Conservation (phyloP, 2,329 filamentous ascomycete species). For the Ilyonectria mors-panacis region DNA sequence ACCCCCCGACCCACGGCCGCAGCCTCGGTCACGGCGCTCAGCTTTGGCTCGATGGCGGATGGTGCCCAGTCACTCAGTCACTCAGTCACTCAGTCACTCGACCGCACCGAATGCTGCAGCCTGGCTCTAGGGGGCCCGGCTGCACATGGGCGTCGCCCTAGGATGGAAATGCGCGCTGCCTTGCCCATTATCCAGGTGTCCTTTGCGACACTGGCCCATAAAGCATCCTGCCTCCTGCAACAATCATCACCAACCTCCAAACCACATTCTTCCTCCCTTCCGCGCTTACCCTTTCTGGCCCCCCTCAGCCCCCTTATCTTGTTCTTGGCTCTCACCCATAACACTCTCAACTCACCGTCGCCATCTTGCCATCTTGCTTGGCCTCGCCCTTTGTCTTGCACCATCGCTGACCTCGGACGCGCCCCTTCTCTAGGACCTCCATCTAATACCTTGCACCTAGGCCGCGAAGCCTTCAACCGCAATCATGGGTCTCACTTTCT, state of each 20-base stretch:
- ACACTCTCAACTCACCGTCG: slow-evolving; percentile 37
- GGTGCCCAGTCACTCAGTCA: background rate
- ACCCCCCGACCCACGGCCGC: slow-evolving; percentile 10
- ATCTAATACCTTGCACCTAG: slow-evolving; percentile 48
- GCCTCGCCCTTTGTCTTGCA: slow-evolving; percentile 40
- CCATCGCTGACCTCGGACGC: slow-evolving; percentile 29
- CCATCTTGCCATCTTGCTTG: slow-evolving; percentile 29
- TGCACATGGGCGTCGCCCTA: slow-evolving; percentile 15
- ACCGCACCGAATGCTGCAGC: slow-evolving; percentile 30
- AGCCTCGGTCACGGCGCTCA: slow-evolving; percentile 6
- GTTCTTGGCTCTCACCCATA: slow-evolving; percentile 27
- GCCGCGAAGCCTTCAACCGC: slow-evolving; percentile 62
- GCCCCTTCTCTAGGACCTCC: slow-evolving; percentile 32
- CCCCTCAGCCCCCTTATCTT: slow-evolving; percentile 24
- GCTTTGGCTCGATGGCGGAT: background rate
- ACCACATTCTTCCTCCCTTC: slow-evolving; percentile 18
- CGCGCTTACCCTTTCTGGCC: slow-evolving; percentile 35
- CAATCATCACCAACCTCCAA: slow-evolving; percentile 42
- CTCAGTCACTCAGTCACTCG: slow-evolving; percentile 13
- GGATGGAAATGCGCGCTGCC: slow-evolving; percentile 40
- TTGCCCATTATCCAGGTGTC: slow-evolving; percentile 48
- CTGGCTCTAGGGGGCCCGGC: slow-evolving; percentile 19
- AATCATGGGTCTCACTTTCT: slow-evolving; percentile 98
- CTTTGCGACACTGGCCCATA: slow-evolving; percentile 48
- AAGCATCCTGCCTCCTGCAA: slow-evolving; percentile 41